phyloP scores from a whole-genome alignment of 805 yeast genomes.

The Nakazawaea siamensis region DNA sequence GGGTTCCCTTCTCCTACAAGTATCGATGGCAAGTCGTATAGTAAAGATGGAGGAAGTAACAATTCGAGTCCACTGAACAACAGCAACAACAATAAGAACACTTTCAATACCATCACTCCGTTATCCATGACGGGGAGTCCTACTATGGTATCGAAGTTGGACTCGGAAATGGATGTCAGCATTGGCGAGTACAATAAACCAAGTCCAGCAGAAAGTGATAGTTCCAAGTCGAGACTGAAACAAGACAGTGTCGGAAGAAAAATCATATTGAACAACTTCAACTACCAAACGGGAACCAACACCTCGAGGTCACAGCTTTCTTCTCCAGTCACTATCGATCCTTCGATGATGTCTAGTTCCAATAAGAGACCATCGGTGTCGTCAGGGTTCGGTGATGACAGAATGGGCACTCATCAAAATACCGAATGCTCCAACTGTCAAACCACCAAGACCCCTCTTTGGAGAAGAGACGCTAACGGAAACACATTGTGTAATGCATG shows the following conservation, averaged over 20 bases:
- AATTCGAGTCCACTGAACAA: background rate
- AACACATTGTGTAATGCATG: slow-evolving; percentile 59
- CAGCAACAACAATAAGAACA: no score
- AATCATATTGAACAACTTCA: slow-evolving; percentile 10
- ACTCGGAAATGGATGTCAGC: background rate
- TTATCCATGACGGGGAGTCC: slow-evolving; percentile 10
- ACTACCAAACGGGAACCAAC: slow-evolving; percentile 2
- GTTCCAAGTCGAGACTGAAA: background rate
- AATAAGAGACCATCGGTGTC: slow-evolving; percentile 4
- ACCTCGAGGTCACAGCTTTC: background rate
- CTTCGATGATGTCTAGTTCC: background rate
- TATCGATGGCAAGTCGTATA: slow-evolving; percentile 2
- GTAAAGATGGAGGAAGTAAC: background rate
- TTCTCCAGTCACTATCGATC: background rate
- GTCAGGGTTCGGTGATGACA: background rate
- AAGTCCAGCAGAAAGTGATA: background rate
- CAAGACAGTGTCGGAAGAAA: slow-evolving; percentile 8
- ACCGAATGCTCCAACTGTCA: slow-evolving; percentile 51
- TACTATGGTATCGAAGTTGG: background rate
- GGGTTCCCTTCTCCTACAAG: slow-evolving; percentile 8
- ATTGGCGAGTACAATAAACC: background rate
- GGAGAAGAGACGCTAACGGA: slow-evolving; percentile 54
- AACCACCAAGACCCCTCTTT: slow-evolving; percentile 51
- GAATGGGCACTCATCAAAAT: background rate
- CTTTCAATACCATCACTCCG: slow-evolving; percentile 7